Conservation (phyloP, 2,329 filamentous ascomycete genomes). For the Botrytis hyacinthi region DNA sequence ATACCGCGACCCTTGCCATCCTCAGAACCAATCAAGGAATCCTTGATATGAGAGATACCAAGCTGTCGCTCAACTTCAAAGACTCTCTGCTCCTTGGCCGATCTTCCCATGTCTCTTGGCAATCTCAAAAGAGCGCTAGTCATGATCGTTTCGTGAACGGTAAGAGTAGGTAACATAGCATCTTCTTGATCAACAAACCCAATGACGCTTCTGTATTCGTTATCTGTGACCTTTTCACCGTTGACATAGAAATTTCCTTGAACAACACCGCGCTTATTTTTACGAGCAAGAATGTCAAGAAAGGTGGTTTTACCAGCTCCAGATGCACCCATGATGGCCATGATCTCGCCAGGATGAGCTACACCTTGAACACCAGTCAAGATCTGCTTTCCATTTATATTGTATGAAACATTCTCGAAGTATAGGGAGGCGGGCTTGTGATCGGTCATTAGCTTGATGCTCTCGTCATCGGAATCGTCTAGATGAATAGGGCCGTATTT, state of each 20-base stretch:
- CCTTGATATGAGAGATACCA: conserved; percentile 88
- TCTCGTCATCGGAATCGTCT: conserved; percentile 87
- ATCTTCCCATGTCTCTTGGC: conserved; percentile 84
- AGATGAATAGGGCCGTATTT: conserved; percentile 73
- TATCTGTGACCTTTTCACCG: conserved; percentile 80
- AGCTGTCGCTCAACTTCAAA: conserved; percentile 94
- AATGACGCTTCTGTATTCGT: conserved; percentile 86
- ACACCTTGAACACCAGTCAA: conserved; percentile 76
- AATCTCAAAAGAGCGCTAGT: conserved; percentile 89
- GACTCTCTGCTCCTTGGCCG: conserved; percentile 87
- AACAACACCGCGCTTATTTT: conserved; percentile 86
- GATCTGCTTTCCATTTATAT: conserved; percentile 84
- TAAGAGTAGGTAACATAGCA: conserved; percentile 91
- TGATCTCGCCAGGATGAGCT: conserved; percentile 91
- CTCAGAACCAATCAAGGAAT: conserved; percentile 94
- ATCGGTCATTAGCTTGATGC: conserved; percentile 80
- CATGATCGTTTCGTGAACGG: conserved; percentile 95
- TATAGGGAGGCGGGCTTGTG: conserved; percentile 87
- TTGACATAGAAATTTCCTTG: conserved; percentile 88
- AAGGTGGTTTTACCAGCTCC: conserved; percentile 98
- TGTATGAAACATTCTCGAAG: conserved; percentile 85
- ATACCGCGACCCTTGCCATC: conserved; percentile 93
- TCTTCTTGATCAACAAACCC: conserved; percentile 99
- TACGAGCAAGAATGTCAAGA: conserved; percentile 89
- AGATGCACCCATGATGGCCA: conserved; percentile 97